Percentiles rank a stretch among this genome's conserved stretches.
Evolutionary conservation across 2,329 filamentous ascomycete genomes (phyloP).

Genomic region (Botrytis sinoallii): DNA sequence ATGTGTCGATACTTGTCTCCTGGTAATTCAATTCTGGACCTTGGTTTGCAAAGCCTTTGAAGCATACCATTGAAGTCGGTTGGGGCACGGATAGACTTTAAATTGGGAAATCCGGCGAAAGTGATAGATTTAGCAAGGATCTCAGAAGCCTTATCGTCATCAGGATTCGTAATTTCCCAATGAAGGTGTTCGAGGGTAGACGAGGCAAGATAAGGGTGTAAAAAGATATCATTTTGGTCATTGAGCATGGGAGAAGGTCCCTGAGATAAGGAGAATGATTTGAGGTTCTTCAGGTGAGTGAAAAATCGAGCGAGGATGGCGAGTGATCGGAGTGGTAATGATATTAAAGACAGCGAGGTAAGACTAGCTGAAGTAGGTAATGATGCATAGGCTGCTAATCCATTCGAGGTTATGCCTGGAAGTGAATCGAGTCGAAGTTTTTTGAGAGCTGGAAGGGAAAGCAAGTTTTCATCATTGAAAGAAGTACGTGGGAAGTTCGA

Average conservation of each 20-base stretch:
- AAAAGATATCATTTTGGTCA: conserved; percentile 54
- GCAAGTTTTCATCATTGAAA: conserved; percentile 55
- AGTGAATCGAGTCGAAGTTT: conserved; percentile 56
- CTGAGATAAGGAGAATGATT: conserved; percentile 54
- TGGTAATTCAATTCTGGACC: conserved; percentile 32
- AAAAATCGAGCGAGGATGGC: conserved; percentile 57
- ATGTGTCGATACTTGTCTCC: conserved; percentile 32
- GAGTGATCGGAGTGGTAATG: conserved; percentile 55
- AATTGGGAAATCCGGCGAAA: conserved; percentile 58
- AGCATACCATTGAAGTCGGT: conserved; percentile 68
- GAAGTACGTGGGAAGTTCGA: conserved; percentile 54
- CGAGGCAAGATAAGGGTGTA: conserved; percentile 63
- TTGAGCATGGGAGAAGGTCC: conserved; percentile 53
- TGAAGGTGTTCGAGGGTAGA: conserved; percentile 52
- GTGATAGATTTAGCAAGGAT: conserved; percentile 63
- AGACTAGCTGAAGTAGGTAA: conserved; percentile 47
- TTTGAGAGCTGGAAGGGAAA: conserved; percentile 53
- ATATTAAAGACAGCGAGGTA: conserved; percentile 51
- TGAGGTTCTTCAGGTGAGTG: conserved; percentile 50
- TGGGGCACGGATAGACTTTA: conserved; percentile 60
- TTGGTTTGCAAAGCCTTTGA: conserved; percentile 60
- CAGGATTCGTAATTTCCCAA: conserved; percentile 54
- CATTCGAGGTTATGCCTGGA: conserved; percentile 53
- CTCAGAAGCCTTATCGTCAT: conserved; percentile 51
- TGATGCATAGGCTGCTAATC: conserved; percentile 56